Percentiles rank a stretch among this genome's conserved stretches.
Conservation (phyloP, 2,329 filamentous ascomycete species). For the Clarireedia homoeocarpa region DNA sequence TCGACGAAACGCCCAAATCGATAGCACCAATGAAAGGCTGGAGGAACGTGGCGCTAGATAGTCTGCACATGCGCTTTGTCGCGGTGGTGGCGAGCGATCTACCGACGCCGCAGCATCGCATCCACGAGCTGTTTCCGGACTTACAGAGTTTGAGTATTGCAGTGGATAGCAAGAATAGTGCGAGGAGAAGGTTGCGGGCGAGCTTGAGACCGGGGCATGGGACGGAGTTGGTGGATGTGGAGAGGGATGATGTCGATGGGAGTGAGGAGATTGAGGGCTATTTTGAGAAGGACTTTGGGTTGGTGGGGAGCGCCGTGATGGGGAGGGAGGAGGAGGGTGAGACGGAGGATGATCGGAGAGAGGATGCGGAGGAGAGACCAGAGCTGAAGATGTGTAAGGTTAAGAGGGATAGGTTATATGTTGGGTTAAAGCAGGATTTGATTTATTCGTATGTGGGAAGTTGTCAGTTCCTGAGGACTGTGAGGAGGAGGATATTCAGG, state of each 20-base stretch:
- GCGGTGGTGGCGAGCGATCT: conserved; percentile 19
- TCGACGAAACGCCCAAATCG: conserved; percentile 20
- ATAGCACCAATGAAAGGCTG: conserved; percentile 25
- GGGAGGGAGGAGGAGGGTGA: neutral
- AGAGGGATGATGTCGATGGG: conserved; percentile 7
- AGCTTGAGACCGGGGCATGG: conserved; percentile 27
- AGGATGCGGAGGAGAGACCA: conserved; percentile 9
- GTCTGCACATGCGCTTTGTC: conserved; percentile 25
- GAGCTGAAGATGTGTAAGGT: conserved; percentile 24
- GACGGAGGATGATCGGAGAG: neutral
- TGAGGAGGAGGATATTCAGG: conserved; percentile 14
- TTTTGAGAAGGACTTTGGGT: conserved; percentile 22
- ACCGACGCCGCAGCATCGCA: conserved; percentile 21
- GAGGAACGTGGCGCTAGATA: conserved; percentile 27
- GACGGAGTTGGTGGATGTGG: conserved; percentile 18
- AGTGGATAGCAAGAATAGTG: conserved; percentile 24
- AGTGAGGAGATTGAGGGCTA: conserved; percentile 14
- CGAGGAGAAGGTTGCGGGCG: conserved; percentile 24
- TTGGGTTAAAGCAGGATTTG: conserved; percentile 6
- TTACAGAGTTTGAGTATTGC: conserved; percentile 24
- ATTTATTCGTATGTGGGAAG: conserved; percentile 18
- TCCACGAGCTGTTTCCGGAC: conserved; percentile 24
- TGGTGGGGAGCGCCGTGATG: neutral
- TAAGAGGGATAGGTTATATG: conserved; percentile 22
- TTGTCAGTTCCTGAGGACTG: neutral